Conservation (phyloP, 75 land plant species). For the Chamaecyparis obtusa region DNA sequence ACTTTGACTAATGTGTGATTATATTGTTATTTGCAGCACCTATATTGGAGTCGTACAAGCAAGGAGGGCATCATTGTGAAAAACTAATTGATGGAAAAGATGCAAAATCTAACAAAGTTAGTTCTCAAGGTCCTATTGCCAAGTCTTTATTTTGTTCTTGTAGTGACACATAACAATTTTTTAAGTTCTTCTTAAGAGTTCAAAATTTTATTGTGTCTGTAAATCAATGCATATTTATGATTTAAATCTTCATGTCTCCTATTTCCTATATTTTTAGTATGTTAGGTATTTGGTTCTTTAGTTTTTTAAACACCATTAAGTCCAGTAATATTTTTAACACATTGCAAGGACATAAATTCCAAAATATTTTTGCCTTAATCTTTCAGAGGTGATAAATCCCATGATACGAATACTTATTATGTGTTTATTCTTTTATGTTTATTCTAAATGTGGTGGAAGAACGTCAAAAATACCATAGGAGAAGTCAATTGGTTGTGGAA, state of each 20-base stretch:
- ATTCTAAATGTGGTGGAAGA: background rate
- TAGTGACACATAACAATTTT: background rate
- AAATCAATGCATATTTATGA: background rate
- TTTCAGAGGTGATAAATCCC: no score
- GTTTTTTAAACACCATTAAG: background rate
- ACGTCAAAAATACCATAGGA: no score
- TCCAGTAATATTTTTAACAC: background rate
- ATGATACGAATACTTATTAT: background rate
- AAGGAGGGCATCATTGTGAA: constrained; percentile 31
- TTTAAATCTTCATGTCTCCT: background rate
- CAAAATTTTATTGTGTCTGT: no score
- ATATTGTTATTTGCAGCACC: background rate
- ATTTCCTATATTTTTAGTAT: background rate
- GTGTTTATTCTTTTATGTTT: background rate
- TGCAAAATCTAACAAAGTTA: constrained; percentile 34
- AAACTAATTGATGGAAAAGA: constrained; percentile 41
- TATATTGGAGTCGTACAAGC: constrained; percentile 22
- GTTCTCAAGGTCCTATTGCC: background rate
- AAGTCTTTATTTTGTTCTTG: constrained; percentile 4
- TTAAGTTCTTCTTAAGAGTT: background rate
- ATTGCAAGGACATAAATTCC: background rate
- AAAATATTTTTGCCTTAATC: no score
- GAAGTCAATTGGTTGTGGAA: no score
- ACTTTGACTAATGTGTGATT: background rate
- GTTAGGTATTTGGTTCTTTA: background rate